Evolutionary conservation across 352 stramenopile species (phyloP).

Genomic region (Blastocystis sp.): DNA sequence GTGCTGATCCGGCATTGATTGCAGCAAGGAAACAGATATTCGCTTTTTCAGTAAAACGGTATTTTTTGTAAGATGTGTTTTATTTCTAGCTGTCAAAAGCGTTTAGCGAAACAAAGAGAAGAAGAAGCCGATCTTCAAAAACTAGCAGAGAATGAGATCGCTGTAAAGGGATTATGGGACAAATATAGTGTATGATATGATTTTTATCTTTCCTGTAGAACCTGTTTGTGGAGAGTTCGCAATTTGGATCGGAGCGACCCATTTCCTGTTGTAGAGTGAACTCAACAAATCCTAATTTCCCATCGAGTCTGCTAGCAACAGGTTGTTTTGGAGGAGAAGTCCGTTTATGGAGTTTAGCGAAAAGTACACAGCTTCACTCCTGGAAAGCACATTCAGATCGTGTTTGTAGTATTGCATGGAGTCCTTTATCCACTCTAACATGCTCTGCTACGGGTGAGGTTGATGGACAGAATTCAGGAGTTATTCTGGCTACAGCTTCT

Average conservation of each 20-base stretch:
- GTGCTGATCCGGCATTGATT: conserved; percentile 69
- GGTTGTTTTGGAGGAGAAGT: conserved; percentile 21
- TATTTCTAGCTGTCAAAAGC: conserved; percentile 66
- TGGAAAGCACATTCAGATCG: not conserved
- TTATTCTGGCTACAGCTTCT: not conserved
- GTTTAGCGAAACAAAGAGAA: conserved; percentile 71
- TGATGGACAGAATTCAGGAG: conserved; percentile 68
- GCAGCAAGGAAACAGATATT: conserved; percentile 71
- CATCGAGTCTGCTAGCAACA: not conserved
- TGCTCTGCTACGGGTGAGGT: conserved; percentile 77
- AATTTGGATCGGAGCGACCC: conserved; percentile 6
- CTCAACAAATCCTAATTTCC: not conserved
- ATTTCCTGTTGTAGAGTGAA: conserved; percentile 19
- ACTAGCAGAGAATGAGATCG: conserved; percentile 66
- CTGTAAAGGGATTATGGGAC: conserved; percentile 69
- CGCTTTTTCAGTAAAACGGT: conserved; percentile 66
- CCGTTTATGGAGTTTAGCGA: not conserved
- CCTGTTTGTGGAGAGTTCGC: conserved; percentile 35
- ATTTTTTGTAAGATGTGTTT: not conserved
- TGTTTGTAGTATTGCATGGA: conserved; percentile 12
- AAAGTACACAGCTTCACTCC: conserved; percentile 62
- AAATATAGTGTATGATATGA: conserved; percentile 7
- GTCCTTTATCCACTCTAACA: conserved; percentile 70
- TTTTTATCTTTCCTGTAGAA: not conserved
- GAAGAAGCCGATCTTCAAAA: conserved; percentile 67